These are phyloP conservation scores for Vaccinium corymbosum DNA, from an alignment of 148 eudicot genomes.

Conservation along the genomic window DNA sequence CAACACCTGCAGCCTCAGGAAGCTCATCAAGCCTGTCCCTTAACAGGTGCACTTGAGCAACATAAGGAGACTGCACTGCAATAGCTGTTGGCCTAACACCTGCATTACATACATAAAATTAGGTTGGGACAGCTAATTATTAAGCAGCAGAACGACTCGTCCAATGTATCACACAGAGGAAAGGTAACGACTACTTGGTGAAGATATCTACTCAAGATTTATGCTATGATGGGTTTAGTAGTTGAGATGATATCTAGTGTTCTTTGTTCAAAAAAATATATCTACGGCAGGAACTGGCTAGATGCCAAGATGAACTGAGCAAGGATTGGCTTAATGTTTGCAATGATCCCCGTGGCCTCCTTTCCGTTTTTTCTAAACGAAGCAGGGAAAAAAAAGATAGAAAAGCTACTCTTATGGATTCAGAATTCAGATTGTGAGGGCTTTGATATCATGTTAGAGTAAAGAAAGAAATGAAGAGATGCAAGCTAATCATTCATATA, in stretches of 20 bases:
- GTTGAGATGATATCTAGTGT: background rate
- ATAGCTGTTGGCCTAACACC: slow-evolving; percentile 76
- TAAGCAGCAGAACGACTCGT: background rate
- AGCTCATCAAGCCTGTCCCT: slow-evolving; percentile 71
- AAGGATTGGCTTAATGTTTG: background rate
- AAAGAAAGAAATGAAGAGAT: background rate
- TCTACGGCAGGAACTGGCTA: too few relatives aligned
- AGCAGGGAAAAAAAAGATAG: background rate
- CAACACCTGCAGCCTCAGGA: slow-evolving; percentile 56
- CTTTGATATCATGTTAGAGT: background rate
- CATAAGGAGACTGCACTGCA: slow-evolving; percentile 86
- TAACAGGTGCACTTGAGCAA: slow-evolving; percentile 85
- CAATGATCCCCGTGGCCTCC: background rate
- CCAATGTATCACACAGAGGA: background rate
- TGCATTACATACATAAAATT: slow-evolving; percentile 18
- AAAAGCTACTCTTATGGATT: background rate
- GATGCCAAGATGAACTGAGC: too few relatives aligned
- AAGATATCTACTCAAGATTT: background rate
- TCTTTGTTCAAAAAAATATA: too few relatives aligned
- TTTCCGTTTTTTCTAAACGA: background rate
- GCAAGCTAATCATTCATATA: background rate
- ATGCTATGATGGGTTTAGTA: background rate
- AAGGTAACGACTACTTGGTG: background rate
- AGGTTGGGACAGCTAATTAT: background rate
- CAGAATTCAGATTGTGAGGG: background rate